Conservation (phyloP, 345 rosid species). For the Draba incana region DNA sequence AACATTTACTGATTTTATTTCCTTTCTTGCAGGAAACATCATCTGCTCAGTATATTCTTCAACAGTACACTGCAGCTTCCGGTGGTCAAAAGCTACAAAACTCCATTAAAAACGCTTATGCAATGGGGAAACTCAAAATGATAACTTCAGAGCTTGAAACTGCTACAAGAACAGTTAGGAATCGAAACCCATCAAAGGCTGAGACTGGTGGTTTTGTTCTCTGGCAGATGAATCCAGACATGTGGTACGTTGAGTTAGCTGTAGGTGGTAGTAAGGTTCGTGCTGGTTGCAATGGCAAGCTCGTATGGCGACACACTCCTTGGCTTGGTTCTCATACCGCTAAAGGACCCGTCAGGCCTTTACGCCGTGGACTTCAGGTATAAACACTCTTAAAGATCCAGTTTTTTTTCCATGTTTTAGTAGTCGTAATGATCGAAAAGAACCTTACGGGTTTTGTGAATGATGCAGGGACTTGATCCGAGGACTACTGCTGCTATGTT, state of each 20-base stretch:
- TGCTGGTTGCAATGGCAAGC: conserved; percentile 92
- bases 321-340: conserved; percentile 93
- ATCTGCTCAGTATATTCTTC: conserved; percentile 87
- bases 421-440: conserved; percentile 6
- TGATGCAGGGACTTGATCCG: conserved; percentile 86
- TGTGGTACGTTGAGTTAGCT: conserved; percentile 94
- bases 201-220: conserved; percentile 91
- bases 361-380: conserved; percentile 94
- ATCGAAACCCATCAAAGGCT: conserved; percentile 56
- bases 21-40: conserved; percentile 66
- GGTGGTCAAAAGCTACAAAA: conserved; percentile 85
- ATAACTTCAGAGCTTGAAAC: conserved; percentile 76
- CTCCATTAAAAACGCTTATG: conserved; percentile 78
- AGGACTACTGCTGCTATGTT: conserved; percentile 78
- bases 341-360: conserved; percentile 87
- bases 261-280: conserved; percentile 87
- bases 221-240: conserved; percentile 97
- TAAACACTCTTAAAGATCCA: background rate
- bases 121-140: conserved; percentile 90
- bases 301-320: conserved; percentile 93
- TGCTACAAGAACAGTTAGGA: conserved; percentile 70
- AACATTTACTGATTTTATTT: background rate
- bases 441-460: conserved; percentile 21
- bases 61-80: conserved; percentile 89
- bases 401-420: background rate